These are phyloP conservation scores for Fusarium nisikadoi DNA, from an alignment of 2,329 filamentous ascomycete species.

Conservation along the genomic window DNA sequence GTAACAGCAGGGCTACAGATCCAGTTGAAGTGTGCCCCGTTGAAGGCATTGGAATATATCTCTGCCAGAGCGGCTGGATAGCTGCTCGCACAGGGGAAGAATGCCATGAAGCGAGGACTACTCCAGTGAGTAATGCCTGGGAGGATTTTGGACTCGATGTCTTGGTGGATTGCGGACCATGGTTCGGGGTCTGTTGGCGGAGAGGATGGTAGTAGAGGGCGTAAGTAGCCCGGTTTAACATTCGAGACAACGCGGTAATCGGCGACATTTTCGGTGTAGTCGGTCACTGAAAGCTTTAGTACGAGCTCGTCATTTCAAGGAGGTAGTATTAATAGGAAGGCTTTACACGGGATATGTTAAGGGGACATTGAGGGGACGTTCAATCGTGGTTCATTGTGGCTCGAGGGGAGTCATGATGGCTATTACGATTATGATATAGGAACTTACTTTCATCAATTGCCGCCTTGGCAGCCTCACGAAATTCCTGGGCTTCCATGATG, in stretches of 20 bases:
- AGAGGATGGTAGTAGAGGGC: conserved; percentile 76
- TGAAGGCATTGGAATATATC: conserved; percentile 90
- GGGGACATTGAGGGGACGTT: not conserved
- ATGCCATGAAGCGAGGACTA: conserved; percentile 94
- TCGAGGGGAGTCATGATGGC: conserved; percentile 2
- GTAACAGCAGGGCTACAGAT: conserved; percentile 92
- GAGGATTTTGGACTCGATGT: conserved; percentile 87
- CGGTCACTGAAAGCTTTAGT: conserved; percentile 68
- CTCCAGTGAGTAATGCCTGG: conserved; percentile 96
- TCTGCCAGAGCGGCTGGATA: conserved; percentile 91
- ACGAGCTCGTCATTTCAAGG: not conserved
- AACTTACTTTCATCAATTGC: conserved; percentile 83
- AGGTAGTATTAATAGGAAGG: not conserved
- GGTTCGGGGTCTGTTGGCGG: conserved; percentile 74
- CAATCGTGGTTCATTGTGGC: conserved; percentile 45
- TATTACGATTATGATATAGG: conserved; percentile 20
- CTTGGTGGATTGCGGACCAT: conserved; percentile 83
- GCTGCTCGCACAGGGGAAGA: conserved; percentile 85
- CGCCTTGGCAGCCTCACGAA: conserved; percentile 78
- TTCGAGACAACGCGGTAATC: conserved; percentile 78
- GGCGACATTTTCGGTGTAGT: conserved; percentile 82
- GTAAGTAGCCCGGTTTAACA: conserved; percentile 87
- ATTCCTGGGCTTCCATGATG: conserved; percentile 83
- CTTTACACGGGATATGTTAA: not conserved
- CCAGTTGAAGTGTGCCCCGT: conserved; percentile 95